Percentiles rank a stretch among this genome's conserved stretches.
phyloP scores from a whole-genome alignment of 768 basidiomycete genomes.

The Suillus weaverae region DNA sequence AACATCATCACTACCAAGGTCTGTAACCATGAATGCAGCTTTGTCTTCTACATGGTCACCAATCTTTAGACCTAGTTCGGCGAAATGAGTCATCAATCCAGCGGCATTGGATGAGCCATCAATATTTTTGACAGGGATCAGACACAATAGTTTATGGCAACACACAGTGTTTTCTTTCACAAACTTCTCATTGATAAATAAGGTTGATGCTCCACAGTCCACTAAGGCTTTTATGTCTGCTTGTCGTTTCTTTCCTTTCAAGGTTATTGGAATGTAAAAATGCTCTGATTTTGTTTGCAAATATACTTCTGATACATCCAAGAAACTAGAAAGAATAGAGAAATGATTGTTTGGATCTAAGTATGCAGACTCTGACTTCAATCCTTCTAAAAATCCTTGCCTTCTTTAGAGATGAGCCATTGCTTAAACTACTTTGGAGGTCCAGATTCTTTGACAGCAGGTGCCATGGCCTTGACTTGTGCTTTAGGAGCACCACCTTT shows the following conservation, averaged over 20 bases:
- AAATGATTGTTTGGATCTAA: too few species aligned
- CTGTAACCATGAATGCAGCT: not conserved
- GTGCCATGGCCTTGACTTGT: too few species aligned
- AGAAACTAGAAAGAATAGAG: too few species aligned
- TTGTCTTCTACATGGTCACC: not conserved
- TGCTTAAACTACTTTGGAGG: too few species aligned
- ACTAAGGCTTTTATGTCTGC: not conserved
- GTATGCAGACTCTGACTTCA: too few species aligned
- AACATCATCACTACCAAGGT: not conserved
- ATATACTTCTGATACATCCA: too few species aligned
- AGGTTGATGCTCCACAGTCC: not conserved
- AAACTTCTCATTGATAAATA: not conserved
- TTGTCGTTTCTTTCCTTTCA: not conserved
- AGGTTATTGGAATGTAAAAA: not conserved
- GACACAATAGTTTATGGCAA: not conserved
- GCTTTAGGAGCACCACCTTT: too few species aligned
- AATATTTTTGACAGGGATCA: not conserved
- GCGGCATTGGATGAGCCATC: not conserved
- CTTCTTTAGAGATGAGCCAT: too few species aligned
- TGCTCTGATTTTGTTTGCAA: not conserved
- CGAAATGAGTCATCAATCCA: not conserved
- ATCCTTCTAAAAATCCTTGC: too few species aligned
- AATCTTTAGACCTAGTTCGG: not conserved
- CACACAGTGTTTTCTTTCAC: fast-evolving
- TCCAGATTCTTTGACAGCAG: too few species aligned